Evolutionary conservation across 345 rosid species (phyloP).

Genomic region (Firmiana major): DNA sequence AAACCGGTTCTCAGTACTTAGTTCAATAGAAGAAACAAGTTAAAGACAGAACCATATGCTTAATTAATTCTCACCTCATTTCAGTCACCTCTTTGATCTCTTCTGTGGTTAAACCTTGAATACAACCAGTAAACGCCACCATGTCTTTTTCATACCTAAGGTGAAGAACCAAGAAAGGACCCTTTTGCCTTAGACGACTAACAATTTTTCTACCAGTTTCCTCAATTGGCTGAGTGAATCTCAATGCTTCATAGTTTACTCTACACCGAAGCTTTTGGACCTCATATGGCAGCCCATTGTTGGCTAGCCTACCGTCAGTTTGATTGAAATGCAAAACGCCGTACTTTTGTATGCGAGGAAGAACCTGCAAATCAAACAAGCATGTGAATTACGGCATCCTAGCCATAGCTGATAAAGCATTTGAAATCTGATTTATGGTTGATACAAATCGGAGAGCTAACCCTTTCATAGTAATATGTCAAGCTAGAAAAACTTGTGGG

Average conservation of each 20-base stretch:
- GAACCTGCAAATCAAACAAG: constrained; percentile 48
- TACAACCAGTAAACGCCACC: constrained; percentile 91
- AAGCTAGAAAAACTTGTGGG: constrained; percentile 80
- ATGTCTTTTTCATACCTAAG: constrained; percentile 93
- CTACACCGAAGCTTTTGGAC: constrained; percentile 84
- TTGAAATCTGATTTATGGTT: neutral
- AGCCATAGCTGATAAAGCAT: too few relatives aligned
- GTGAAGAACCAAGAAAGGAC: constrained; percentile 59
- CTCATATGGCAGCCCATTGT: constrained; percentile 69
- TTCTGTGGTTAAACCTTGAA: constrained; percentile 65
- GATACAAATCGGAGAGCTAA: neutral
- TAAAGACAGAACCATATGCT: neutral
- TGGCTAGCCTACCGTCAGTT: constrained; percentile 81
- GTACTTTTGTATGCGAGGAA: constrained; percentile 65
- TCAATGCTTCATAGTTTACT: constrained; percentile 71
- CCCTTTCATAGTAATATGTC: constrained; percentile 55
- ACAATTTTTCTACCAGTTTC: constrained; percentile 70
- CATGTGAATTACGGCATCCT: neutral
- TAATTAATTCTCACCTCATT: constrained; percentile 50
- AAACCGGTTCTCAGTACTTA: too few relatives aligned
- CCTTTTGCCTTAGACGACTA: constrained; percentile 60
- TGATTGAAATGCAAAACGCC: constrained; percentile 65
- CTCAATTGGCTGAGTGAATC: constrained; percentile 72
- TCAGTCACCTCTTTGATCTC: constrained; percentile 64
- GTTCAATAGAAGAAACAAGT: neutral